Conservation (phyloP, 1,139 yeast genomes). For the Chernovozyma sophiae-reginae region DNA sequence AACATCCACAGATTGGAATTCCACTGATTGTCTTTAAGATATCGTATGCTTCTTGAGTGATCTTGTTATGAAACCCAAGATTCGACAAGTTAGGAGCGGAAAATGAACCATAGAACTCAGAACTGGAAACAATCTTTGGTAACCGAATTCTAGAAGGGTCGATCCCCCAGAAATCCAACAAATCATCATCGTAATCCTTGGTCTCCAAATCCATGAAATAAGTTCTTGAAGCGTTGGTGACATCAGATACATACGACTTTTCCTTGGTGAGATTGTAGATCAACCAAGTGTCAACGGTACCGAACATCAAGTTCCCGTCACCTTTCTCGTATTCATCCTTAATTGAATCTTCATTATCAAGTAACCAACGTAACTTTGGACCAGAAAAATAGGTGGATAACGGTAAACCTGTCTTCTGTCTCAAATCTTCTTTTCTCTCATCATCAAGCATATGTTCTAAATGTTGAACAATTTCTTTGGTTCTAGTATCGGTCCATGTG, state of each 20-base stretch:
- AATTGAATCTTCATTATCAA: conserved; percentile 74
- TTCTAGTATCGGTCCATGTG: conserved; percentile 95
- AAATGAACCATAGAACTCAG: conserved; percentile 76
- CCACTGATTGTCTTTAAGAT: conserved; percentile 48
- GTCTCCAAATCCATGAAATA: conserved; percentile 84
- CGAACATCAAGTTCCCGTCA: conserved; percentile 75
- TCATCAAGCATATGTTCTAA: conserved; percentile 56
- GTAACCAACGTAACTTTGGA: conserved; percentile 83
- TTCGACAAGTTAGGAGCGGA: conserved; percentile 51
- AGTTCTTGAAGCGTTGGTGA: conserved; percentile 89
- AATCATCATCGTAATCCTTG: conserved; percentile 68
- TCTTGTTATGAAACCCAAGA: conserved; percentile 48
- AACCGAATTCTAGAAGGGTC: conserved; percentile 66
- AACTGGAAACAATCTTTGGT: conserved; percentile 78
- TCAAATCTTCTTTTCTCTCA: conserved; percentile 55
- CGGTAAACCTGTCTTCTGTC: conserved; percentile 77
- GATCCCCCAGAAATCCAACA: conserved; percentile 74
- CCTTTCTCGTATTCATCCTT: conserved; percentile 70
- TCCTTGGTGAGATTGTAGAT: conserved; percentile 80
- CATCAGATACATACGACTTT: conserved; percentile 72
- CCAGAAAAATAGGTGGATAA: conserved; percentile 90
- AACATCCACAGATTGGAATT: conserved; percentile 81
- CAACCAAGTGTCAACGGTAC: conserved; percentile 94
- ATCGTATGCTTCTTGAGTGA: conserved; percentile 50
- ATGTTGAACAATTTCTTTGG: conserved; percentile 66